Evolutionary conservation across 768 basidiomycete genomes (phyloP).

Genomic region (Mycena haematopus): DNA sequence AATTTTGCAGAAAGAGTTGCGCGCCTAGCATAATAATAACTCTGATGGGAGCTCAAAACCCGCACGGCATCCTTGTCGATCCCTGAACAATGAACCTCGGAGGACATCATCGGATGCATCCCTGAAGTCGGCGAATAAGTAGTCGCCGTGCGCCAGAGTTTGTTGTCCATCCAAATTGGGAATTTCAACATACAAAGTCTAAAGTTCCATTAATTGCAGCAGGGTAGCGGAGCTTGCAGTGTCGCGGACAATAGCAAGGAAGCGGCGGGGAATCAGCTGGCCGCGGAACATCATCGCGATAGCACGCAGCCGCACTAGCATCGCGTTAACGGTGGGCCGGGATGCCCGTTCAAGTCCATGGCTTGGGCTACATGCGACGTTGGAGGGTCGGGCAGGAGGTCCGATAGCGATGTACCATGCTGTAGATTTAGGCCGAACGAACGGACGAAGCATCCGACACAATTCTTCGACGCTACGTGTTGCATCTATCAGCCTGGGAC

Average conservation of each 20-base stretch:
- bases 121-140: conserved; percentile 6
- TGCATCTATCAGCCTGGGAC: conserved; percentile 9
- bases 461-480: conserved; percentile 5
- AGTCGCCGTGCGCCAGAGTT: background rate
- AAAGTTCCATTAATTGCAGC: conserved; percentile 3
- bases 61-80: conserved; percentile 14
- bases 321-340: conserved; percentile 2
- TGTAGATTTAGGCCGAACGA: conserved; percentile 4
- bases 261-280: conserved; percentile 15
- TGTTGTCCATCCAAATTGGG: background rate
- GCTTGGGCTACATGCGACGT: background rate
- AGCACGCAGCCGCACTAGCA: conserved; percentile 17
- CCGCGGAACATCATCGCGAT: conserved; percentile 15
- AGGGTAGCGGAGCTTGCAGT: conserved; percentile 12
- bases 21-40: background rate
- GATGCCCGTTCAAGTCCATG: conserved; percentile 6
- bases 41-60: conserved; percentile 12
- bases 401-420: conserved; percentile 1
- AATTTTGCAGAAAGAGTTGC: background rate
- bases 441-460: conserved; percentile 4
- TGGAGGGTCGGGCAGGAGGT: background rate
- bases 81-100: conserved; percentile 4
- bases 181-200: background rate
- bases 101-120: background rate
- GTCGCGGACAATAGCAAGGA: background rate